Percentiles rank a stretch among this genome's conserved stretches.
Conservation (phyloP, 495 filamentous ascomycete genomes). For the Saxispiralis lemnorum region DNA sequence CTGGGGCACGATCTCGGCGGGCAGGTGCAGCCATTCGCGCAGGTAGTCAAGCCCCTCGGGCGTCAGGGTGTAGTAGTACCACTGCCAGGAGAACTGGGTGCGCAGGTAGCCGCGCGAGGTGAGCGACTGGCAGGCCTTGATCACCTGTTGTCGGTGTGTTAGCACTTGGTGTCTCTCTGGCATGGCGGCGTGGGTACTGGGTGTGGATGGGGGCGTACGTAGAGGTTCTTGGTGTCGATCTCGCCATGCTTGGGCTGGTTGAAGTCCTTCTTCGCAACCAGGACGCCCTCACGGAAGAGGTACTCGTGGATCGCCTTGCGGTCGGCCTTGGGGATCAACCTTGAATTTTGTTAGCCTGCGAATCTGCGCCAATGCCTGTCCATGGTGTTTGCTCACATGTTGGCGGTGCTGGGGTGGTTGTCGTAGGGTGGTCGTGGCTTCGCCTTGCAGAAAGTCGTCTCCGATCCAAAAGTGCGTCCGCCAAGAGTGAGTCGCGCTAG, state of each 20-base stretch:
- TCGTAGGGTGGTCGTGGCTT: too few species aligned
- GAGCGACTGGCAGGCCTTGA: conserved; percentile 96
- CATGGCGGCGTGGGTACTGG: not conserved
- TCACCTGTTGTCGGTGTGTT: conserved; percentile 36
- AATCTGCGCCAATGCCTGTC: too few species aligned
- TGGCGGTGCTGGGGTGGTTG: too few species aligned
- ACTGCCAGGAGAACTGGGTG: conserved; percentile 99
- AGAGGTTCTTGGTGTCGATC: conserved; percentile 98
- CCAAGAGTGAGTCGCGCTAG: too few species aligned
- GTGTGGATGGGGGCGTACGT: conserved; percentile 25
- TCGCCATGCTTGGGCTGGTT: conserved; percentile 83
- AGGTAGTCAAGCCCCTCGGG: conserved; percentile 99
- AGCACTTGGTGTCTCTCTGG: not conserved
- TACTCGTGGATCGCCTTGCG: conserved; percentile 99
- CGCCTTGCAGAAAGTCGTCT: too few species aligned
- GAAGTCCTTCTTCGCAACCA: conserved; percentile 98
- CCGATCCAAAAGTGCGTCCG: too few species aligned
- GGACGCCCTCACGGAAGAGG: conserved; percentile 99
- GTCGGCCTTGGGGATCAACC: conserved; percentile 98
- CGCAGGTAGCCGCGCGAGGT: conserved; percentile 95
- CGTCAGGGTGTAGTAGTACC: conserved; percentile 99
- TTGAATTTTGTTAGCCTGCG: conserved; percentile 18
- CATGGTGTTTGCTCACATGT: too few species aligned
- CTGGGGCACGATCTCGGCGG: conserved; percentile 96
- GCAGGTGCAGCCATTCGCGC: conserved; percentile 98